Base-by-base conservation (phyloP, 1,139 yeast genomes). In the Magnusiomyces ingens region DNA sequence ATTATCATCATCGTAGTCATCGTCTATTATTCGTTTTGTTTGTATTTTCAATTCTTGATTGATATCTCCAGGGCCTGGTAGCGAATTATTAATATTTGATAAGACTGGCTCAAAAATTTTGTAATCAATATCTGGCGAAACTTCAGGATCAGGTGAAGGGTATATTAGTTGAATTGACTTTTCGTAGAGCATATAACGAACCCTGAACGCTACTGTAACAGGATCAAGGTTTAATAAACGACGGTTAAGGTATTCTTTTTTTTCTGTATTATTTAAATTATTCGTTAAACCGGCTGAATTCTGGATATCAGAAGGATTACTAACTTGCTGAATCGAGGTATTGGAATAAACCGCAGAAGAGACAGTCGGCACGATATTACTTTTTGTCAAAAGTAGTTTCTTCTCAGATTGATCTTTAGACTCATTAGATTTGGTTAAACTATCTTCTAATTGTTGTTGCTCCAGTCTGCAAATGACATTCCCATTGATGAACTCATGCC, bases 181-280 rank as follows among this genome's bases (percentile, higher is more conserved):
- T 51, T 72, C 76, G 57, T 65, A 72, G 11, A 73, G 64, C 76
- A 73, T 73, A 53, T 70, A 71, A 26, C 76, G 57, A 10, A 73
- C 71, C 32, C 73, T 64, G 50, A 72, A 66, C 40, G 75, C 72
- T 45, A 73, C 58, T 32, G 64, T 59, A 19, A 68, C 60, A 6
- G 68, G 60, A 55, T 73, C 75, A 15, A 71, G 50, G 36, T 47
- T 47, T 15, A 37, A 22, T 21, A 37, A 19, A 12, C 52, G 51
- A 12, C 32, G 13, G n/a, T 44, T 29, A 4, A n/a, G 11, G n/a
- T 13, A 13, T 4, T 26, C 21, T 8, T 15, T 29, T 10, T 35
- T 47, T 32, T 8, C 22, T 32, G 19, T 10, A 36, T 48, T n/a
- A 35, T 18, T 26, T 40, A n/a, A 13, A 17, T 17, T 21, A 15